Percentiles rank a stretch among this genome's conserved stretches.
These are phyloP conservation scores for Tetrahymena elliotti DNA, from an alignment of 73 alveolate genomes.

Conservation along the genomic window DNA sequence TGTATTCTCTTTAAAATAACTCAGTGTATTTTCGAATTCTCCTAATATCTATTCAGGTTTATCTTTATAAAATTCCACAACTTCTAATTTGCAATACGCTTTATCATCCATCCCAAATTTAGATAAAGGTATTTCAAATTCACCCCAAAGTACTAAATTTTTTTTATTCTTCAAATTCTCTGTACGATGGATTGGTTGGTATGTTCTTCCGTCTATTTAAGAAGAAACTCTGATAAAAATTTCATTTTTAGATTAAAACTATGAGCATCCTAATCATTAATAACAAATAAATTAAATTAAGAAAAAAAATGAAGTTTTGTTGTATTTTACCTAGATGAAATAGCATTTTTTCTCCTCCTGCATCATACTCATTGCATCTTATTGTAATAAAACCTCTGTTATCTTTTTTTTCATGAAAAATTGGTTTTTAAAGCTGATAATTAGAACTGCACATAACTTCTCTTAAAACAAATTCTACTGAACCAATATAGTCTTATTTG, in stretches of 20 bases:
- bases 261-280: constrained; percentile 13
- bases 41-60: constrained; percentile 33
- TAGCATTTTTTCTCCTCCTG: constrained; percentile 33
- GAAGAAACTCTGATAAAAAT: constrained; percentile 7
- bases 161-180: constrained; percentile 45
- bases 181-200: constrained; percentile 39
- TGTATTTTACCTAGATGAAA: neutral
- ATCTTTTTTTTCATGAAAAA: constrained; percentile 34
- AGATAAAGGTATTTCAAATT: constrained; percentile 22
- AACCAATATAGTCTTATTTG: constrained; percentile 55
- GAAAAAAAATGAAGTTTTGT: neutral
- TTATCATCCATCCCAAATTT: constrained; percentile 34
- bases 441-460: constrained; percentile 58
- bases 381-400: constrained; percentile 11
- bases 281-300: neutral
- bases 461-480: constrained; percentile 51
- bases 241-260: constrained; percentile 10
- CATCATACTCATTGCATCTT: constrained; percentile 30
- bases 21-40: constrained; percentile 24
- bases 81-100: constrained; percentile 20
- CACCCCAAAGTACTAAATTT: constrained; percentile 14
- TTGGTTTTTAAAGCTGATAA: constrained; percentile 27
- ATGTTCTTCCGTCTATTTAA: constrained; percentile 12
- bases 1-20: constrained; percentile 20
- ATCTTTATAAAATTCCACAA: constrained; percentile 24